A percentile compares a stretch with the other conserved stretches of the same genome.
phyloP scores from a whole-genome alignment of 164 flowering plant species.

The Annona cherimola region DNA sequence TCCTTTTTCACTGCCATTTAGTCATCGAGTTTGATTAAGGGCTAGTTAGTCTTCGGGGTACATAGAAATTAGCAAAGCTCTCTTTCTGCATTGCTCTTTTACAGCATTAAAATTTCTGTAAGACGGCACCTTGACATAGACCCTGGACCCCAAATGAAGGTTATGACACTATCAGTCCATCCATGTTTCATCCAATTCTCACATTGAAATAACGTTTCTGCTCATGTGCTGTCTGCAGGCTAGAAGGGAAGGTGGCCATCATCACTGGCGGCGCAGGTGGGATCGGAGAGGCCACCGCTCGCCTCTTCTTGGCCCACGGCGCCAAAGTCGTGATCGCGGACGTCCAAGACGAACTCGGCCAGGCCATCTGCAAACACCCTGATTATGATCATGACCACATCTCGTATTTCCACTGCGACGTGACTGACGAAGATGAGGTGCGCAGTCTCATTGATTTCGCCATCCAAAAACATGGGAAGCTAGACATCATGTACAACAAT shows the following conservation, averaged over 20 bases:
- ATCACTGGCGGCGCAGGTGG: constrained; percentile 18
- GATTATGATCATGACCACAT: constrained; percentile 15
- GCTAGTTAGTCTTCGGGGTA: too few species aligned
- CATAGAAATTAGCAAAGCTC: too few species aligned
- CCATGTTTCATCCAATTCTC: neutral
- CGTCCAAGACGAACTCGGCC: constrained; percentile 13
- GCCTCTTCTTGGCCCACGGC: constrained; percentile 7
- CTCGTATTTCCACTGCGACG: constrained; percentile 35
- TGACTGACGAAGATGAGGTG: constrained; percentile 34
- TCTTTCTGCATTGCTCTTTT: too few species aligned
- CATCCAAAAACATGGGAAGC: constrained; percentile 35
- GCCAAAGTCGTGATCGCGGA: constrained; percentile 17
- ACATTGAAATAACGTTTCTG: neutral
- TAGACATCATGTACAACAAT: constrained; percentile 50
- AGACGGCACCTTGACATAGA: too few species aligned
- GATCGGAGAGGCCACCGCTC: constrained; percentile 8
- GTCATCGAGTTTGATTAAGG: too few species aligned
- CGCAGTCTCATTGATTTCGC: constrained; percentile 24
- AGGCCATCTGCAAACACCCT: constrained; percentile 2
- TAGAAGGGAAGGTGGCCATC: constrained; percentile 18
- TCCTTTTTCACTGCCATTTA: too few species aligned
- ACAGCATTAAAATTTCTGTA: too few species aligned
- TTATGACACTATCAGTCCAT: too few species aligned
- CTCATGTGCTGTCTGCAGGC: neutral
- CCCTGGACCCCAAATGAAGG: too few species aligned